Evolutionary conservation across 148 eudicot genomes (phyloP).

Genomic region (Camellia granthamiana): DNA sequence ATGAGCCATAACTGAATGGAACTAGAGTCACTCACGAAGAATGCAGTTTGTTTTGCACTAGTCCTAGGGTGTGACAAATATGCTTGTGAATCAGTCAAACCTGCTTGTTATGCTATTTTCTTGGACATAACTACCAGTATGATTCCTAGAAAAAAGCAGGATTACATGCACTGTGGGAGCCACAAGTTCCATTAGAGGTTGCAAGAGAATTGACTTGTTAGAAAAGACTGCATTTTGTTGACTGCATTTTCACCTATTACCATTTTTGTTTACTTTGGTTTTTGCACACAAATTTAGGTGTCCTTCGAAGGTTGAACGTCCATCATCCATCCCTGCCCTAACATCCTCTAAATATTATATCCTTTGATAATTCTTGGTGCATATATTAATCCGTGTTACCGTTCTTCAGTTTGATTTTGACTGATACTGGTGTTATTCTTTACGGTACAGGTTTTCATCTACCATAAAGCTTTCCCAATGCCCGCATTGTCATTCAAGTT

Average conservation of each 20-base stretch:
- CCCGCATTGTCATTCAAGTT: conserved; percentile 80
- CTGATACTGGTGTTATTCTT: conserved; percentile 2
- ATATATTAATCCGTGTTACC: not conserved
- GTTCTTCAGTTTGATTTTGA: not conserved
- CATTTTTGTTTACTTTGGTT: too few relatives aligned
- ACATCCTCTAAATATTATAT: not conserved
- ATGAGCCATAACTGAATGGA: not conserved
- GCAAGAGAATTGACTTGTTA: too few relatives aligned
- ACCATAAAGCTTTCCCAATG: conserved; percentile 96
- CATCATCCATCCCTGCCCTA: not conserved
- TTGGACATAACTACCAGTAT: not conserved
- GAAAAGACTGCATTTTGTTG: too few relatives aligned
- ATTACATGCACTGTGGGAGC: too few relatives aligned
- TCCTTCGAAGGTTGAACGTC: not conserved
- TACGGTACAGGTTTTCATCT: conserved; percentile 58
- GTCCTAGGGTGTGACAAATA: not conserved
- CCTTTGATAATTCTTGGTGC: not conserved
- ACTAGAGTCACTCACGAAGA: not conserved
- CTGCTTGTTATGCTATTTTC: not conserved
- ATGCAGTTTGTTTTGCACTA: not conserved
- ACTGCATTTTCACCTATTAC: too few relatives aligned
- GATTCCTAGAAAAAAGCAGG: too few relatives aligned
- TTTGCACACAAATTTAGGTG: not conserved
- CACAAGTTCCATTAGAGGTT: too few relatives aligned
- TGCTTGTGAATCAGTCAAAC: not conserved